These are phyloP conservation scores for Dipteronia dyeriana DNA, from an alignment of 345 rosid species.

Conservation along the genomic window DNA sequence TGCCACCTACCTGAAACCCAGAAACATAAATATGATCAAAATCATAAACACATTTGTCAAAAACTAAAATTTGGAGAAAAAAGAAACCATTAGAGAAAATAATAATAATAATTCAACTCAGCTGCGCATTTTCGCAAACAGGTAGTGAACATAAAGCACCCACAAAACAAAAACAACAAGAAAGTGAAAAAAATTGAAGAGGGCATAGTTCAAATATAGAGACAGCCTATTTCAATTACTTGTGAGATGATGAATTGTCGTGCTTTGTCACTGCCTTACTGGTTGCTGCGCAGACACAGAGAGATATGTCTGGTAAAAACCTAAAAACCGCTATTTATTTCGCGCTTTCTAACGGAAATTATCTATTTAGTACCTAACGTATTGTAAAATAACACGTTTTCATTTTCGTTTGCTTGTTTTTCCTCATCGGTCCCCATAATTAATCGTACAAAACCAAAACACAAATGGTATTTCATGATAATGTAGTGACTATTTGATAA, in stretches of 20 bases:
- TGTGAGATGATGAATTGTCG: background rate
- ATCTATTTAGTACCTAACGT: background rate
- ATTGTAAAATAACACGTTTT: background rate
- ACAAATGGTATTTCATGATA: too few relatives aligned
- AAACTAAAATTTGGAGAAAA: background rate
- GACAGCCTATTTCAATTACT: too few relatives aligned
- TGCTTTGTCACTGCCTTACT: background rate
- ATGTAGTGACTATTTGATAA: background rate
- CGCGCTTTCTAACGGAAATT: background rate
- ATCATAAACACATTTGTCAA: background rate
- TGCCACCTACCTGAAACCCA: slow-evolving; percentile 10
- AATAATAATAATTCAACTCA: background rate
- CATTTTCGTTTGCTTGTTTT: too few relatives aligned
- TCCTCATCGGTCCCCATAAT: too few relatives aligned
- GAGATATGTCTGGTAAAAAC: background rate
- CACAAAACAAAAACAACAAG: background rate
- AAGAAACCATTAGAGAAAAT: background rate
- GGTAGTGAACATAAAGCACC: background rate
- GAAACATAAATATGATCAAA: background rate
- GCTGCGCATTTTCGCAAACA: slow-evolving; percentile 17
- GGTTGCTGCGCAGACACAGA: background rate
- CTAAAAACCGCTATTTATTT: background rate
- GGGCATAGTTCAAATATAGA: background rate
- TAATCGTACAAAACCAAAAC: too few relatives aligned
- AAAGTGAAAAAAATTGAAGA: background rate